Percentiles rank a stretch among this genome's conserved stretches.
Conservation (phyloP, 2,329 filamentous ascomycete genomes). For the Diplodia intermedia region DNA sequence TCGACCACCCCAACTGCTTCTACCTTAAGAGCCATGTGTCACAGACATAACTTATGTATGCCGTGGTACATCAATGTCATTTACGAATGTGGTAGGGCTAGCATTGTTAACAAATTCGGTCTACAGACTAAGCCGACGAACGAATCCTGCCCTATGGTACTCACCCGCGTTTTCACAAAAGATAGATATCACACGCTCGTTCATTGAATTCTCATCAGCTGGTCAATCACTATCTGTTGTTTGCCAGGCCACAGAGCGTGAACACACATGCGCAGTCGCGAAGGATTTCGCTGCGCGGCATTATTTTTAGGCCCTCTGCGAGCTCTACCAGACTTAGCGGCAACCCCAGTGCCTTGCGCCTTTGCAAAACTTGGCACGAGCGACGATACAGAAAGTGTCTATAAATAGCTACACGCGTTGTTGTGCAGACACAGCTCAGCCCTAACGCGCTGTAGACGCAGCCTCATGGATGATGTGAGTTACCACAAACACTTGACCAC, state of each 20-base stretch:
- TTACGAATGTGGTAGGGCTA: too few relatives aligned
- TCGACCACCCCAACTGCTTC: too few relatives aligned
- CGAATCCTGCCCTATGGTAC: too few relatives aligned
- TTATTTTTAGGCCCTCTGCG: background rate
- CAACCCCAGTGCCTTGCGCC: background rate
- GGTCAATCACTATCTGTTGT: background rate
- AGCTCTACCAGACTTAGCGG: background rate
- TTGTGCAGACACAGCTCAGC: background rate
- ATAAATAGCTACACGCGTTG: background rate
- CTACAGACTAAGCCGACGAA: too few relatives aligned
- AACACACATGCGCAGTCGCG: background rate
- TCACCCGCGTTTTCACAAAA: too few relatives aligned
- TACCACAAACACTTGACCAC: background rate
- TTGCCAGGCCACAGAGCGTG: background rate
- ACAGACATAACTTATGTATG: too few relatives aligned
- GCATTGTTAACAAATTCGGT: too few relatives aligned
- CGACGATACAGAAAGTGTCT: background rate
- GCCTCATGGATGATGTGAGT: background rate
- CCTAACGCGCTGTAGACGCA: background rate
- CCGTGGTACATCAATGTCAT: too few relatives aligned
- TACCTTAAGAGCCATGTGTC: too few relatives aligned
- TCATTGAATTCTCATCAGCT: background rate
- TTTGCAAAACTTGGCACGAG: background rate
- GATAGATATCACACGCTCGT: too few relatives aligned
- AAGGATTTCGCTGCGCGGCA: background rate